These are phyloP conservation scores for Stenocarpella maydis DNA, from an alignment of 2,329 filamentous ascomycete genomes.

Conservation along the genomic window DNA sequence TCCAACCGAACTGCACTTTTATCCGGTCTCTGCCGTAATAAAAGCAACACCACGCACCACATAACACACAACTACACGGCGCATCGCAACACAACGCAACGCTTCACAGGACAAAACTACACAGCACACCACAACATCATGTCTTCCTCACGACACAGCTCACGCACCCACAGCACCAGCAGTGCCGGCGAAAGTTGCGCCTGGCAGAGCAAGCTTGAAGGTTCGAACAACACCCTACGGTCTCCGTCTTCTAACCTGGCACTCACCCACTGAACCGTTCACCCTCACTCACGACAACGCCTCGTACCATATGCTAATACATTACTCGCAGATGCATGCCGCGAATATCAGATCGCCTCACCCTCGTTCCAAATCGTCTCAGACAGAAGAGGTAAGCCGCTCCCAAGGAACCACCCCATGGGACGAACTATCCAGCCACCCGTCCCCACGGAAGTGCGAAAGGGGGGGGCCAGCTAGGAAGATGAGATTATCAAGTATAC, in stretches of 20 bases:
- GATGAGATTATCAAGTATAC: background rate
- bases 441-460: background rate
- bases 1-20: background rate
- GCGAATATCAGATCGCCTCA: conserved; percentile 41
- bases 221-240: conserved; percentile 34
- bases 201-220: conserved; percentile 46
- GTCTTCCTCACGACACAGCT: conserved; percentile 35
- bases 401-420: too few relatives aligned
- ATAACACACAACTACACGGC: background rate
- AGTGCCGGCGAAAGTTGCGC: conserved; percentile 37
- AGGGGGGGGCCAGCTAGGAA: background rate
- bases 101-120: background rate
- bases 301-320: background rate
- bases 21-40: background rate
- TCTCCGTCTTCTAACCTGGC: background rate
- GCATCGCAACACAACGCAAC: background rate
- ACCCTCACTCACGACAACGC: background rate
- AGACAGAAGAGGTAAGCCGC: conserved; percentile 45
- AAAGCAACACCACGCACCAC: background rate
- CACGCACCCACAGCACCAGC: conserved; percentile 32
- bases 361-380: conserved; percentile 46
- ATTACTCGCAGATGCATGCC: conserved; percentile 44
- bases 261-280: background rate
- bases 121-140: conserved; percentile 19
- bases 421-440: background rate